These are phyloP conservation scores for Dendrobium chrysotoxum DNA, from an alignment of 106 monocot species.

Conservation along the genomic window DNA sequence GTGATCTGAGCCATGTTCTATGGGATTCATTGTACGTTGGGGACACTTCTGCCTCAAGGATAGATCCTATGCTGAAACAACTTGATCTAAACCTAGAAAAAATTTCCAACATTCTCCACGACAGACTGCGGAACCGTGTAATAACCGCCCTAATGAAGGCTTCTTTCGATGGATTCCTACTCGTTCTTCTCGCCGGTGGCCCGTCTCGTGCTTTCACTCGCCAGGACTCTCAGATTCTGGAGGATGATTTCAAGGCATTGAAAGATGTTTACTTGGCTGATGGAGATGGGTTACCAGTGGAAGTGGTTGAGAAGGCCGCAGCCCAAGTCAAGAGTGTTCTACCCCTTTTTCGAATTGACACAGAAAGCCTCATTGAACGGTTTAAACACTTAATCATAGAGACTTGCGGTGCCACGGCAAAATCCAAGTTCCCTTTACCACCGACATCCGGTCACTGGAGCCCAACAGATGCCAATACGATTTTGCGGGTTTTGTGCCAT, in stretches of 20 bases:
- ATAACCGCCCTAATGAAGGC: slow-evolving; percentile 82
- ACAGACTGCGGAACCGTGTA: slow-evolving; percentile 44
- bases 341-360: slow-evolving; percentile 42
- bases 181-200: slow-evolving; percentile 66
- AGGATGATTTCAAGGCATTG: slow-evolving; percentile 59
- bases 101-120: slow-evolving; percentile 64
- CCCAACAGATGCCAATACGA: slow-evolving; percentile 74
- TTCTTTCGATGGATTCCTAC: slow-evolving; percentile 62
- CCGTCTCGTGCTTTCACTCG: slow-evolving; percentile 47
- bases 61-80: slow-evolving; percentile 57
- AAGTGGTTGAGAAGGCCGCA: slow-evolving; percentile 66
- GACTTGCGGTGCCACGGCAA: slow-evolving; percentile 23
- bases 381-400: slow-evolving; percentile 43
- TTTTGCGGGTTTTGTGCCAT: slow-evolving; percentile 75
- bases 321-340: slow-evolving; percentile 48
- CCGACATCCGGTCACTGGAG: slow-evolving; percentile 84
- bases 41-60: slow-evolving; percentile 50
- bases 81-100: slow-evolving; percentile 70
- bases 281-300: slow-evolving; percentile 66
- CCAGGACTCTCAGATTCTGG: slow-evolving; percentile 51
- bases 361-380: slow-evolving; percentile 44
- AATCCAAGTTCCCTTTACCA: slow-evolving; percentile 38
- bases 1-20: slow-evolving; percentile 69
- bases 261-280: slow-evolving; percentile 58
- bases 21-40: slow-evolving; percentile 77